Evolutionary conservation across 1,139 yeast genomes (phyloP).

Genomic region (Geotrichum europaeum): DNA sequence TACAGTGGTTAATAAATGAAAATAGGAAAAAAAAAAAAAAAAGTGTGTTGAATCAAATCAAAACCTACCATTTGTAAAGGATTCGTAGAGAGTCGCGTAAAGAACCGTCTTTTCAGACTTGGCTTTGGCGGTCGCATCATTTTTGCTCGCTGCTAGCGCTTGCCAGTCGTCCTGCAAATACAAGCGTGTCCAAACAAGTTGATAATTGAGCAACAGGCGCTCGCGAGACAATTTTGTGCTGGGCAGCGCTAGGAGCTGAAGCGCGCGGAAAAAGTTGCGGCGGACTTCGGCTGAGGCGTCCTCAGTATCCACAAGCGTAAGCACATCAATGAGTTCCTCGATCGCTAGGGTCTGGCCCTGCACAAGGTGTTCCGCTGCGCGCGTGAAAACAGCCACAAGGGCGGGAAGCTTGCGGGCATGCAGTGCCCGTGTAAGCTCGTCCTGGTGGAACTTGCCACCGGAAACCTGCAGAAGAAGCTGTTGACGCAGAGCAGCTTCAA

Average conservation of each 20-base stretch:
- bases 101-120: slow-evolving; percentile 42
- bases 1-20: background rate
- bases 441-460: slow-evolving; percentile 1
- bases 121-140: slow-evolving; percentile 43
- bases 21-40: background rate
- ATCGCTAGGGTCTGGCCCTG: slow-evolving; percentile 41
- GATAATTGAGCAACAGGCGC: slow-evolving; percentile 32
- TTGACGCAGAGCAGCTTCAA: slow-evolving; percentile 18
- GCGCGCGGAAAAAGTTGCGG: slow-evolving; percentile 39
- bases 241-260: slow-evolving; percentile 36
- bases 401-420: slow-evolving; percentile 14
- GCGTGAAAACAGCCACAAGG: slow-evolving; percentile 21
- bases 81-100: slow-evolving; percentile 26
- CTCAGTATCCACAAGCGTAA: slow-evolving; percentile 45
- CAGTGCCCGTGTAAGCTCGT: slow-evolving; percentile 12
- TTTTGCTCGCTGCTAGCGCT: slow-evolving; percentile 40
- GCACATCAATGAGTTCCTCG: slow-evolving; percentile 49
- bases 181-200: slow-evolving; percentile 58
- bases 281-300: slow-evolving; percentile 29
- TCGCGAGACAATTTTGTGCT: slow-evolving; percentile 31
- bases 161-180: slow-evolving; percentile 47
- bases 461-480: slow-evolving; percentile 7
- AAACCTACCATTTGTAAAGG: slow-evolving; percentile 1
- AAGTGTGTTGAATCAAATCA: background rate
- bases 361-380: slow-evolving; percentile 38